phyloP scores from a whole-genome alignment of 1,284 basidiomycete species.

The Ustilago trichophora region DNA sequence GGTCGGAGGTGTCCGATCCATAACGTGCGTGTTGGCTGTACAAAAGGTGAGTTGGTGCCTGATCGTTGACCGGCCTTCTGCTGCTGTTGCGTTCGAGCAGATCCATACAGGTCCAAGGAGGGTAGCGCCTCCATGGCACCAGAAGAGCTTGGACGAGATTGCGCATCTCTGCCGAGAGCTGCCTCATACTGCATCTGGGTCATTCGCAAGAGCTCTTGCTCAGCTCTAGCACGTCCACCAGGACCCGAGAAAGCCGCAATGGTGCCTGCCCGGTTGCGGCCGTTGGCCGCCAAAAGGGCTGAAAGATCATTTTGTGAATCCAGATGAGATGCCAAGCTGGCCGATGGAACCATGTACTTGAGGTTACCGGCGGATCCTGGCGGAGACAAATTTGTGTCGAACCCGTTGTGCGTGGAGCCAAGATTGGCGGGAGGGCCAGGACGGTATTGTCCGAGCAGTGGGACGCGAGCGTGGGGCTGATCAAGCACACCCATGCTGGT shows the following conservation, averaged over 20 bases:
- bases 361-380: not conserved
- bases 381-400: slow-evolving; percentile 4
- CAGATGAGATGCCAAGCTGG: not conserved
- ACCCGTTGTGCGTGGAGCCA: not conserved
- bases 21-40: slow-evolving; percentile 87
- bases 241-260: slow-evolving; percentile 60
- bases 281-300: slow-evolving; percentile 14
- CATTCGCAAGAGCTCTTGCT: slow-evolving; percentile 58
- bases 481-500: slow-evolving; percentile 49
- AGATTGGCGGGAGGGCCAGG: not conserved
- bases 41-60: slow-evolving; percentile 68
- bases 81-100: slow-evolving; percentile 13
- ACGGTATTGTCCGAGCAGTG: slow-evolving; percentile 7
- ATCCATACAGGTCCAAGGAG: slow-evolving; percentile 5
- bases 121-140: slow-evolving; percentile 14
- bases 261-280: slow-evolving; percentile 59
- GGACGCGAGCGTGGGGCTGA: slow-evolving; percentile 14
- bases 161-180: not conserved
- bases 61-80: slow-evolving; percentile 7
- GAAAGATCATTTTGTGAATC: slow-evolving; percentile 21
- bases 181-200: slow-evolving; percentile 31
- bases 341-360: slow-evolving; percentile 3
- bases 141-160: slow-evolving; percentile 20
- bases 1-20: slow-evolving; percentile 98
- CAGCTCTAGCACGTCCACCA: slow-evolving; percentile 52